Evolutionary conservation across 73 alveolate genomes (phyloP).

Genomic region (Paramecium octaurelia): DNA sequence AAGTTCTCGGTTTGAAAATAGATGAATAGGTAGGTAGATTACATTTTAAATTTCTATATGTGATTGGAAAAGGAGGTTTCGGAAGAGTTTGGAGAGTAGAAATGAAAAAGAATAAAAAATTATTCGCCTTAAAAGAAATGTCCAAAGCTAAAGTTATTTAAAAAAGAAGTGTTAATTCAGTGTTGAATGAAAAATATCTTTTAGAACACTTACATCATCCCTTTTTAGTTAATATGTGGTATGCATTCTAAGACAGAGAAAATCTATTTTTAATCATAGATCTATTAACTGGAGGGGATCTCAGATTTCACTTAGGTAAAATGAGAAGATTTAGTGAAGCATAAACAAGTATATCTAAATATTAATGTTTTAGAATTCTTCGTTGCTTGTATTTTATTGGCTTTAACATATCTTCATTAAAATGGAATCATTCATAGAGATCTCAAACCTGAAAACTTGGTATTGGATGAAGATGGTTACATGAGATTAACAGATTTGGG

Average conservation of each 20-base stretch:
- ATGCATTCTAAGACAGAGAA: constrained; percentile 72
- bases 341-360: constrained; percentile 55
- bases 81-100: constrained; percentile 86
- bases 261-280: constrained; percentile 67
- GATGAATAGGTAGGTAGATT: background rate
- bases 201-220: constrained; percentile 83
- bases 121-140: constrained; percentile 59
- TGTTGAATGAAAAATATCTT: constrained; percentile 89
- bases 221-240: constrained; percentile 69
- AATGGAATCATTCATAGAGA: constrained; percentile 96
- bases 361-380: constrained; percentile 69
- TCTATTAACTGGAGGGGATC: constrained; percentile 72
- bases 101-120: constrained; percentile 70
- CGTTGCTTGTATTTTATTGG: constrained; percentile 88
- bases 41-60: constrained; percentile 57
- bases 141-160: constrained; percentile 70
- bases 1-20: background rate
- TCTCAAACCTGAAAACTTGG: constrained; percentile 97
- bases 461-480: constrained; percentile 89
- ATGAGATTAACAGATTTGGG: constrained; percentile 96
- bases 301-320: constrained; percentile 69
- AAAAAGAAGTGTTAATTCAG: constrained; percentile 86
- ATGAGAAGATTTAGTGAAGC: constrained; percentile 67
- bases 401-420: constrained; percentile 90
- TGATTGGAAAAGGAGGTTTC: constrained; percentile 65